Conservation (phyloP, 352 stramenopile genomes). For the Pythium oligandrum region DNA sequence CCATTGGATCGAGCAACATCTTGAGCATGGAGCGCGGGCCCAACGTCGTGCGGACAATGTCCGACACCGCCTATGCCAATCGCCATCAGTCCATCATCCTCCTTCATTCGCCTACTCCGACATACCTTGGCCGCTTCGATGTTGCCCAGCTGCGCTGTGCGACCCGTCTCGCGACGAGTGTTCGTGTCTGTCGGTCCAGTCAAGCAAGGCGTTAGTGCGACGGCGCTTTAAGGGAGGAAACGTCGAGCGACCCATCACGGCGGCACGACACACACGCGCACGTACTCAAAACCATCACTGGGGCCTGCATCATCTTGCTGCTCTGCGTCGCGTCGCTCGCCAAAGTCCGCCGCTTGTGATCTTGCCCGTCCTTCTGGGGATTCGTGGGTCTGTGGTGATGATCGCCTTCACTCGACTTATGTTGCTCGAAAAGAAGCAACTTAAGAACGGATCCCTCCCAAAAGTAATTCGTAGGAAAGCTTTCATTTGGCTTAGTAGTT, state of each 20-base stretch:
- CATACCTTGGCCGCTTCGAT: conserved; percentile 93
- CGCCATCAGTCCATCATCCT: not conserved
- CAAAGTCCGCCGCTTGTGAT: not conserved
- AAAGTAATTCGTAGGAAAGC: too few species aligned
- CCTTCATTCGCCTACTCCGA: not conserved
- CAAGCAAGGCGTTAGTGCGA: not conserved
- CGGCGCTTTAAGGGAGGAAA: too few species aligned
- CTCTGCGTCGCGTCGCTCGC: not conserved
- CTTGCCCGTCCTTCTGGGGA: conserved; percentile 5
- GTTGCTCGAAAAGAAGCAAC: not conserved
- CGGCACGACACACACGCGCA: conserved; percentile 8
- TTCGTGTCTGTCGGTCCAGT: conserved; percentile 83
- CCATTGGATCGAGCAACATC: conserved; percentile 99
- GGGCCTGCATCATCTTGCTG: conserved; percentile 83
- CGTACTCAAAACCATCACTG: conserved; percentile 95
- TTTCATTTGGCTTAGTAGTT: too few species aligned
- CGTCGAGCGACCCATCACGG: too few species aligned
- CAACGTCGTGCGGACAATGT: conserved; percentile 99
- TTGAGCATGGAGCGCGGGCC: conserved; percentile 98
- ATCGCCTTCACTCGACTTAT: not conserved
- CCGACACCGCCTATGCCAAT: conserved; percentile 79
- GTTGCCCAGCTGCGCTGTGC: conserved; percentile 98
- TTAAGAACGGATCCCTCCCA: too few species aligned
- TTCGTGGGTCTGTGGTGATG: conserved; percentile 8
- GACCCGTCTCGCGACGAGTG: conserved; percentile 97